phyloP scores from a whole-genome alignment of 371 early-diverging fungal genomes.

The Mucor piriformis region DNA sequence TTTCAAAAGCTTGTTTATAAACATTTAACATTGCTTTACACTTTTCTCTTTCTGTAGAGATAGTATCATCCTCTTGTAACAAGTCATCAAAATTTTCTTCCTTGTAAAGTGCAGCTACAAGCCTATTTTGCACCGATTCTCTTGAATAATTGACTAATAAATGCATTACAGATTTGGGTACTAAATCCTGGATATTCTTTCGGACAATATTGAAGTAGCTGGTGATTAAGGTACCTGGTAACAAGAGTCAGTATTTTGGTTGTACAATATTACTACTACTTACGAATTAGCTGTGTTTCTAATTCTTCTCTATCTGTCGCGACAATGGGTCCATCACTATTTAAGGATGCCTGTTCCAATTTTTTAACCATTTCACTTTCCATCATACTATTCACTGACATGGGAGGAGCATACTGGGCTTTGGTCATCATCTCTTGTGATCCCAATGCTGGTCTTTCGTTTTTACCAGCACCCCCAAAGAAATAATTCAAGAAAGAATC shows the following conservation, averaged over 20 bases:
- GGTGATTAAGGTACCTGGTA: constrained; percentile 64
- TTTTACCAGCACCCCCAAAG: constrained; percentile 67
- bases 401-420: constrained; percentile 35
- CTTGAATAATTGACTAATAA: constrained; percentile 78
- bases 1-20: constrained; percentile 82
- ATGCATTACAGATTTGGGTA: constrained; percentile 93
- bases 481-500: constrained; percentile 79
- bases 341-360: constrained; percentile 38
- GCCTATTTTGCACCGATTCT: constrained; percentile 78
- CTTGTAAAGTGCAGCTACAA: constrained; percentile 88
- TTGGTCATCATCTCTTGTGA: constrained; percentile 39
- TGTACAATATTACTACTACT: constrained; percentile 17
- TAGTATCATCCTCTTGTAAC: constrained; percentile 82
- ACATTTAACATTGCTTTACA: constrained; percentile 81
- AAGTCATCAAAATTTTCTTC: constrained; percentile 74
- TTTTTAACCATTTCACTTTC: constrained; percentile 48
- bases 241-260: not conserved
- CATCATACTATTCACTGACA: constrained; percentile 50
- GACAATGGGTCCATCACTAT: constrained; percentile 28
- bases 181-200: constrained; percentile 86
- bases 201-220: constrained; percentile 87
- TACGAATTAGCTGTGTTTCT: constrained; percentile 87
- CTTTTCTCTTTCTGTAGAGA: constrained; percentile 80
- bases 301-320: constrained; percentile 78
- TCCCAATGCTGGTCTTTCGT: constrained; percentile 47